A percentile compares a stretch with the other conserved stretches of the same genome.
Evolutionary conservation across 768 basidiomycete species (phyloP).

Genomic region (Tricholomella constricta): DNA sequence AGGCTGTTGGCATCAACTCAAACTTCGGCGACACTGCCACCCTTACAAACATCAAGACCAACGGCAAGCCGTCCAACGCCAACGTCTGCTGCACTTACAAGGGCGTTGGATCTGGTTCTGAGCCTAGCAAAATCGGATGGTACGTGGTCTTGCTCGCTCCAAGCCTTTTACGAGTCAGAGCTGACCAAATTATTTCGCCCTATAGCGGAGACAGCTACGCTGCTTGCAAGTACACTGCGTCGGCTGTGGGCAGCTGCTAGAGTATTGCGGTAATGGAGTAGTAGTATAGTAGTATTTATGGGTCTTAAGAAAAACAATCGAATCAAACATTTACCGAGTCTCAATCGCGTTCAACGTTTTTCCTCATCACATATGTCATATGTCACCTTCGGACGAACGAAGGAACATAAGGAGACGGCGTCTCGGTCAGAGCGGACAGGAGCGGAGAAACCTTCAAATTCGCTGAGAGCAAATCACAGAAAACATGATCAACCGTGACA

Average conservation of each 20-base stretch:
- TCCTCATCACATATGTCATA: too few relatives aligned
- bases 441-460: too few relatives aligned
- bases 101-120: conserved; percentile 24
- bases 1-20: conserved; percentile 29
- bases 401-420: too few relatives aligned
- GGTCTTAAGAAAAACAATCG: neutral
- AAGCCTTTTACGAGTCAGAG: neutral
- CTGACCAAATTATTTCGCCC: neutral
- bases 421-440: too few relatives aligned
- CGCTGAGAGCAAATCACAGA: too few relatives aligned
- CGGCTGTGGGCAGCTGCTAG: conserved; percentile 26
- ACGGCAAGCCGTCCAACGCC: conserved; percentile 24
- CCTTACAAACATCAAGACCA: conserved; percentile 25
- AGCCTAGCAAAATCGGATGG: conserved; percentile 31
- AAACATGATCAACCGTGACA: too few relatives aligned
- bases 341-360: too few relatives aligned
- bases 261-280: too few relatives aligned
- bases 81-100: conserved; percentile 30
- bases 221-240: conserved; percentile 25
- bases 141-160: conserved; percentile 11
- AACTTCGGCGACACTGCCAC: conserved; percentile 32
- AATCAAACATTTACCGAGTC: neutral
- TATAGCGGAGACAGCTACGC: conserved; percentile 24
- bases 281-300: too few relatives aligned
- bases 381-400: too few relatives aligned